phyloP scores from a whole-genome alignment of 345 rosid species.

The Populus ilicifolia region DNA sequence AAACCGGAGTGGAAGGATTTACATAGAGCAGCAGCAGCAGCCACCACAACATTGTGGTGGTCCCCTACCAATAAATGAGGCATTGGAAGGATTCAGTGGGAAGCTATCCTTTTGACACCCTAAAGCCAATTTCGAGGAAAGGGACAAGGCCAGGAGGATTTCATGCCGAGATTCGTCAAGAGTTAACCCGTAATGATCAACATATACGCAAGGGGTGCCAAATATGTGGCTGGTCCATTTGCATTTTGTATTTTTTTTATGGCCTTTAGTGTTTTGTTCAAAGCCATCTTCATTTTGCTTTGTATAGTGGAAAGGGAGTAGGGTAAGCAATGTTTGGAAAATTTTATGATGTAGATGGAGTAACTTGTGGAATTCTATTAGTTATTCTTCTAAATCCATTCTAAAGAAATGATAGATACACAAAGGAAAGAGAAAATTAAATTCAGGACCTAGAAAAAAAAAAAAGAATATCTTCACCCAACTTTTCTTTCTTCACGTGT shows the following conservation, averaged over 20 bases:
- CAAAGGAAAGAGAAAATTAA: too few relatives aligned
- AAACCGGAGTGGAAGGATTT: constrained; percentile 74
- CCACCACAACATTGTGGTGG: constrained; percentile 40
- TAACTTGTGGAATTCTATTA: too few relatives aligned
- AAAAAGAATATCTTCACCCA: too few relatives aligned
- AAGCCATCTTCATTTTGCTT: constrained; percentile 29
- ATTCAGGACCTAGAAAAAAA: too few relatives aligned
- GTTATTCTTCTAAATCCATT: too few relatives aligned
- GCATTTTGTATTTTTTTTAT: background rate
- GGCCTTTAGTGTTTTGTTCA: constrained; percentile 2
- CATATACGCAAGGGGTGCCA: constrained; percentile 1
- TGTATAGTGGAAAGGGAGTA: constrained; percentile 44
- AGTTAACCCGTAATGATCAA: background rate
- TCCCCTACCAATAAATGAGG: constrained; percentile 39
- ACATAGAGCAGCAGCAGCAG: constrained; percentile 46
- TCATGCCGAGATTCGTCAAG: constrained; percentile 26
- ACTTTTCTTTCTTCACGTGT: too few relatives aligned
- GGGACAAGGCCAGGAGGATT: constrained; percentile 42
- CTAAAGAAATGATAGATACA: too few relatives aligned
- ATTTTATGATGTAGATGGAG: too few relatives aligned
- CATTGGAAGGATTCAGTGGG: constrained; percentile 53
- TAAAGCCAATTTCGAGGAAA: constrained; percentile 38
- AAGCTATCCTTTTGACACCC: constrained; percentile 52
- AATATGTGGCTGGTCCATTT: constrained; percentile 1
- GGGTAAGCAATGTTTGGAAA: constrained; percentile 26